Evolutionary conservation across 2,329 filamentous ascomycete genomes (phyloP).

Genomic region (Fusarium annulatum): DNA sequence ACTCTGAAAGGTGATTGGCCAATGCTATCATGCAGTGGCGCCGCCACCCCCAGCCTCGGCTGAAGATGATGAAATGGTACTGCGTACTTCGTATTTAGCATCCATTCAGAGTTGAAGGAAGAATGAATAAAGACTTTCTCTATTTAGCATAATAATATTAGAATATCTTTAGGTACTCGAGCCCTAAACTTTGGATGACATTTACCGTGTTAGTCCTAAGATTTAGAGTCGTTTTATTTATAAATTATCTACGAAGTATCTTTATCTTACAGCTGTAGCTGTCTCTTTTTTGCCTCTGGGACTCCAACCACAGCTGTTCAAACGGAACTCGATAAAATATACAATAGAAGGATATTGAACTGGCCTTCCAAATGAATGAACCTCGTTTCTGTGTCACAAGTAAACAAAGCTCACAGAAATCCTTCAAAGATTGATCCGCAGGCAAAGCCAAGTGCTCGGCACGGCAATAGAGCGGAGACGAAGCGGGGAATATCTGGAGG

Average conservation of each 20-base stretch:
- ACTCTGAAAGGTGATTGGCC: conserved; percentile 15
- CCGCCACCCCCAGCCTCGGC: conserved; percentile 9
- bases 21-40: conserved; percentile 27
- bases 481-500: conserved; percentile 5
- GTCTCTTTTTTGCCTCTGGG: background rate
- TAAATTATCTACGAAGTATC: too few species aligned
- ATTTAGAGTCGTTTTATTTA: background rate
- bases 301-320: background rate
- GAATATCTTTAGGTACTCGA: background rate
- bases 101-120: background rate
- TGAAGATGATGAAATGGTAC: background rate
- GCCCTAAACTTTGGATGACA: background rate
- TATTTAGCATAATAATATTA: too few species aligned
- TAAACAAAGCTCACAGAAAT: background rate
- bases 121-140: background rate
- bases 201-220: too few species aligned
- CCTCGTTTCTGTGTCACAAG: background rate
- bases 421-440: background rate
- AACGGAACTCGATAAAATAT: background rate
- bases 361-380: background rate
- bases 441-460: conserved; percentile 14
- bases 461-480: conserved; percentile 28
- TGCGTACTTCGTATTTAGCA: background rate
- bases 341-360: background rate
- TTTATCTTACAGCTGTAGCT: background rate